phyloP scores from a whole-genome alignment of 345 rosid species.

The Acer negundo region DNA sequence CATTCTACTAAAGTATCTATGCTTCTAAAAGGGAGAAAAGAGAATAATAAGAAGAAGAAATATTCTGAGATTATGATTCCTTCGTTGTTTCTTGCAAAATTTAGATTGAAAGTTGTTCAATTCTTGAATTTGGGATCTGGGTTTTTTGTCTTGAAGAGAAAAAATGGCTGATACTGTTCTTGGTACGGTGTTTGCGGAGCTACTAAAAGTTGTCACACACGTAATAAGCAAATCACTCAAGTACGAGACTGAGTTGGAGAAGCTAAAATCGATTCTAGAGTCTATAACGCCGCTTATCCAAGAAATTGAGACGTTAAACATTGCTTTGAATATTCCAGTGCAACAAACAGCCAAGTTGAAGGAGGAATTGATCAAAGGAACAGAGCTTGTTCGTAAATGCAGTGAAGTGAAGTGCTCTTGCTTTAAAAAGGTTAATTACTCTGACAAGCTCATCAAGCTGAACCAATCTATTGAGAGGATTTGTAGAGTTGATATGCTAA shows the following conservation, averaged over 20 bases:
- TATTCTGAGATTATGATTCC: not conserved
- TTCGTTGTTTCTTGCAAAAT: conserved; percentile 19
- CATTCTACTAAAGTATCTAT: too few species aligned
- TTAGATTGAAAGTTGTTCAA: not conserved
- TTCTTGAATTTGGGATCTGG: not conserved
- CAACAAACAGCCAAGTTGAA: conserved; percentile 7
- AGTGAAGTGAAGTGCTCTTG: not conserved
- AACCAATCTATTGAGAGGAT: too few species aligned
- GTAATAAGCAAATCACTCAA: not conserved
- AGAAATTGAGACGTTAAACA: conserved; percentile 20
- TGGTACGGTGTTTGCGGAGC: conserved; percentile 28
- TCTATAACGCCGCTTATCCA: not conserved
- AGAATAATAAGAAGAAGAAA: too few species aligned
- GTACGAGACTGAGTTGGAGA: conserved; percentile 22
- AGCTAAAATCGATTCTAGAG: conserved; percentile 25
- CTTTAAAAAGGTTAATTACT: too few species aligned
- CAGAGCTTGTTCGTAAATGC: too few species aligned
- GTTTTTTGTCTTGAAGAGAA: not conserved
- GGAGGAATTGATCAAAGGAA: too few species aligned
- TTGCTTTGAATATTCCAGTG: conserved; percentile 4
- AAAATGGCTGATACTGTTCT: not conserved
- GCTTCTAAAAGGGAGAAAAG: too few species aligned
- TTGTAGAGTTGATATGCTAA: too few species aligned
- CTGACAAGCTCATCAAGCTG: too few species aligned
- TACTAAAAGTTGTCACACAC: conserved; percentile 3